Evolutionary conservation across 495 filamentous ascomycete species (phyloP).

Genomic region (Aspergillus cristatus): DNA sequence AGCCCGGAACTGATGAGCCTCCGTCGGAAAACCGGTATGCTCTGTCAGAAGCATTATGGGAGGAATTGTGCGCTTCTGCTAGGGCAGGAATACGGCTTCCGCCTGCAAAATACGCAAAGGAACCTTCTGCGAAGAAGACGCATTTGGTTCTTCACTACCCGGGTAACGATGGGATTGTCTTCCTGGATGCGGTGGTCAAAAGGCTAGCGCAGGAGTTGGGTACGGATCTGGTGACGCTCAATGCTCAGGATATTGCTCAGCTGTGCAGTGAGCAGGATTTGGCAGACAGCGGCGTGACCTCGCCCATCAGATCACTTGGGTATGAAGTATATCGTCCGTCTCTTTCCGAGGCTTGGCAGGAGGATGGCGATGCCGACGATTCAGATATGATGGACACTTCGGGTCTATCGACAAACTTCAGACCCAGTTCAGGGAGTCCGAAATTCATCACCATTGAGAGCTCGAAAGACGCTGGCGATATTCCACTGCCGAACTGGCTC

Average conservation of each 20-base stretch:
- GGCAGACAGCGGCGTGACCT: conserved; percentile 27
- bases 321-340: conserved; percentile 49
- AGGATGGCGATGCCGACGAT: conserved; percentile 30
- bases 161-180: conserved; percentile 43
- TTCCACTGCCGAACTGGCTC: conserved; percentile 25
- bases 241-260: conserved; percentile 71
- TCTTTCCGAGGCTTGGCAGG: conserved; percentile 18
- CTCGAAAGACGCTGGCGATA: conserved; percentile 23
- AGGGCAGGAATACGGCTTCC: conserved; percentile 33
- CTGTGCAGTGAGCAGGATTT: conserved; percentile 65
- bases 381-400: conserved; percentile 26
- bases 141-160: conserved; percentile 61
- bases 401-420: conserved; percentile 11
- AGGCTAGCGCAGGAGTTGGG: conserved; percentile 47
- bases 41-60: conserved; percentile 29
- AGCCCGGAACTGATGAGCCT: conserved; percentile 8
- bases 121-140: conserved; percentile 47
- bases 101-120: conserved; percentile 31
- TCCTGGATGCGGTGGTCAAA: conserved; percentile 50
- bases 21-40: conserved; percentile 23
- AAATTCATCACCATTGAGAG: conserved; percentile 34
- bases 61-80: conserved; percentile 31
- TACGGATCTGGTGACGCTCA: conserved; percentile 71
- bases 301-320: conserved; percentile 48
- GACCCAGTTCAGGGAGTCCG: conserved; percentile 14